Evolutionary conservation across 495 filamentous ascomycete genomes (phyloP).

Genomic region (Penicillium bovifimosum): DNA sequence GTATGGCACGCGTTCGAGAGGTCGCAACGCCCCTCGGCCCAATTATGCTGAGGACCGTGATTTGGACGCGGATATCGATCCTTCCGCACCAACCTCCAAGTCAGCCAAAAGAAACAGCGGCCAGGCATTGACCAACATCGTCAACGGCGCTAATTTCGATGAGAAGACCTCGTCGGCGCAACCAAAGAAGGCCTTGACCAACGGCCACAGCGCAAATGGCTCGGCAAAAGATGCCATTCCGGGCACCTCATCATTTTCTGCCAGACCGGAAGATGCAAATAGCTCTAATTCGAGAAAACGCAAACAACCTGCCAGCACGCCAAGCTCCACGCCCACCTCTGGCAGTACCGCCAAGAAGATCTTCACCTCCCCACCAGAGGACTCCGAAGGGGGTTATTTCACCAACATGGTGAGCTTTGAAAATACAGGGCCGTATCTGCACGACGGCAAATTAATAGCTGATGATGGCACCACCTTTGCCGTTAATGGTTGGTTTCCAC

Average conservation of each 20-base stretch:
- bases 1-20: slow-evolving; percentile 94
- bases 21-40: slow-evolving; percentile 74
- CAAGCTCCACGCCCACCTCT: slow-evolving; percentile 28
- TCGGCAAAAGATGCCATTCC: slow-evolving; percentile 53
- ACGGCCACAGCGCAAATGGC: slow-evolving; percentile 29
- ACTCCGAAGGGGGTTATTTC: slow-evolving; percentile 34
- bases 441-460: slow-evolving; percentile 73
- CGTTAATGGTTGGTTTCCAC: slow-evolving; percentile 70
- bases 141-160: slow-evolving; percentile 37
- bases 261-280: slow-evolving; percentile 40
- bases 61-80: slow-evolving; percentile 74
- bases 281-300: slow-evolving; percentile 62
- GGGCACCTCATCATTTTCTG: slow-evolving; percentile 57
- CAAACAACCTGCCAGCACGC: slow-evolving; percentile 61
- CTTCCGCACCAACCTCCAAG: slow-evolving; percentile 38
- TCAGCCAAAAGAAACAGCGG: slow-evolving; percentile 40
- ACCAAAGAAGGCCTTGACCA: slow-evolving; percentile 41
- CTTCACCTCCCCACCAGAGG: slow-evolving; percentile 43
- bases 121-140: slow-evolving; percentile 19
- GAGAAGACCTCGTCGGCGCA: slow-evolving; percentile 39
- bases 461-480: slow-evolving; percentile 84
- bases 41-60: slow-evolving; percentile 98
- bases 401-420: slow-evolving; percentile 89
- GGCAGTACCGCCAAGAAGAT: slow-evolving; percentile 38
- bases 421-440: slow-evolving; percentile 57